A percentile compares a stretch with the other conserved stretches of the same genome.
Conservation (phyloP, 148 eudicot genomes). For the Rhododendron henanense region DNA sequence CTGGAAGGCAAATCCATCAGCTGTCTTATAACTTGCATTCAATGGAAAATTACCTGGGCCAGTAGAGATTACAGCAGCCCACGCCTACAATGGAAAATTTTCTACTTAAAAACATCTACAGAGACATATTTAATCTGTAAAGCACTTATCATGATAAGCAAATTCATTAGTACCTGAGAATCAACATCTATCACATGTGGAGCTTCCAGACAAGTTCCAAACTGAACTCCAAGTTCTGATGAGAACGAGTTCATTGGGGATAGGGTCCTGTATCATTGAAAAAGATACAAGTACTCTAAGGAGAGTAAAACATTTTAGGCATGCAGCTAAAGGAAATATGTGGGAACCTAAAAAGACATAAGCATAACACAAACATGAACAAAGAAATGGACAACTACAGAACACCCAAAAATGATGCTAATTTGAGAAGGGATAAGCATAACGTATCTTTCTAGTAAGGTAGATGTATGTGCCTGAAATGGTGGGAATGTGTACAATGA, state of each 20-base stretch:
- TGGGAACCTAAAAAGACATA: background rate
- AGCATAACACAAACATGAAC: too few species aligned
- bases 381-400: background rate
- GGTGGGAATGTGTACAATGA: background rate
- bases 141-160: background rate
- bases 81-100: constrained; percentile 41
- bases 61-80: constrained; percentile 69
- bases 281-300: constrained; percentile 1
- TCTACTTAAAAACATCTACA: constrained; percentile 9
- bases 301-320: background rate
- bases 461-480: background rate
- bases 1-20: constrained; percentile 80
- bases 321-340: background rate
- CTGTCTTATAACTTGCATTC: constrained; percentile 89
- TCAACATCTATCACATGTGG: constrained; percentile 84
- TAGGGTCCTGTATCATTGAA: constrained; percentile 56
- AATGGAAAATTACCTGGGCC: constrained; percentile 71
- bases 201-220: constrained; percentile 85
- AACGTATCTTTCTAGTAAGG: background rate
- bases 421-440: background rate
- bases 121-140: background rate
- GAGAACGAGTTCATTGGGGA: constrained; percentile 90
- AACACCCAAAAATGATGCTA: background rate
- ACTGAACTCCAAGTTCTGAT: constrained; percentile 89
- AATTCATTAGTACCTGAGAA: constrained; percentile 55